Percentiles rank a stretch among this genome's conserved stretches.
Conservation (phyloP, 495 filamentous ascomycete genomes). For the Podospora pseudoanserina region DNA sequence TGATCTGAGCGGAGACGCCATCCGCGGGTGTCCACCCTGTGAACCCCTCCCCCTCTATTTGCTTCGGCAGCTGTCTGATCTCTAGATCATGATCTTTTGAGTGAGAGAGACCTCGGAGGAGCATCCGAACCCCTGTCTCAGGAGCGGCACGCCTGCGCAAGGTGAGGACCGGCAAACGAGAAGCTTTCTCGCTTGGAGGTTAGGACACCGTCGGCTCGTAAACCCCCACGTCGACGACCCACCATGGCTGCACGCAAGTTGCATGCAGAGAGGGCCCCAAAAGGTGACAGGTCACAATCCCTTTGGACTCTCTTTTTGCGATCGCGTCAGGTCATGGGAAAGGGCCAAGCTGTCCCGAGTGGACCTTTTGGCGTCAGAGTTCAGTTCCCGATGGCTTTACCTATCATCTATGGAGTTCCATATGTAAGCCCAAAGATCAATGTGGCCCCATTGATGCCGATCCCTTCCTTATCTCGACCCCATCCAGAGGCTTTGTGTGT, state of each 20-base stretch:
- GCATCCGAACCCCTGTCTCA: not conserved
- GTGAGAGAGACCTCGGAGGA: not conserved
- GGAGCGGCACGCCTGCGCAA: not conserved
- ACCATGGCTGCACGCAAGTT: conserved; percentile 10
- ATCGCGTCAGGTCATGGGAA: conserved; percentile 2
- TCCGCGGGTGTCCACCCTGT: not conserved
- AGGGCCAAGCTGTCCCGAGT: not conserved
- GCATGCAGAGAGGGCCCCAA: conserved; percentile 6
- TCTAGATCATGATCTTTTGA: not conserved
- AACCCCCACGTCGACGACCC: conserved; percentile 3
- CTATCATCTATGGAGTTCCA: not conserved
- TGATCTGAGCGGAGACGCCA: not conserved
- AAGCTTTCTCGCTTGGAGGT: not conserved
- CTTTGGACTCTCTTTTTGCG: conserved; percentile 2
- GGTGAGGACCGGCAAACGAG: not conserved
- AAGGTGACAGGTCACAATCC: conserved; percentile 1
- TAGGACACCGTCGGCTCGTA: not conserved
- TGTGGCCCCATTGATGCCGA: conserved; percentile 2
- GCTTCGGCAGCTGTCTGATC: not conserved
- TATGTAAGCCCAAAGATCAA: not conserved
- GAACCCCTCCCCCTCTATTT: not conserved
- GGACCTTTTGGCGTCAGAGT: not conserved
- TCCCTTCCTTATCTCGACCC: not conserved
- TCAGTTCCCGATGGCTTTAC: not conserved
- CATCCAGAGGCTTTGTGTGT: not conserved